Evolutionary conservation across 2,329 filamentous ascomycete species (phyloP), one percentile per base, ranked within the genome.

Genomic region (Nigrospora osmanthi): DNA sequence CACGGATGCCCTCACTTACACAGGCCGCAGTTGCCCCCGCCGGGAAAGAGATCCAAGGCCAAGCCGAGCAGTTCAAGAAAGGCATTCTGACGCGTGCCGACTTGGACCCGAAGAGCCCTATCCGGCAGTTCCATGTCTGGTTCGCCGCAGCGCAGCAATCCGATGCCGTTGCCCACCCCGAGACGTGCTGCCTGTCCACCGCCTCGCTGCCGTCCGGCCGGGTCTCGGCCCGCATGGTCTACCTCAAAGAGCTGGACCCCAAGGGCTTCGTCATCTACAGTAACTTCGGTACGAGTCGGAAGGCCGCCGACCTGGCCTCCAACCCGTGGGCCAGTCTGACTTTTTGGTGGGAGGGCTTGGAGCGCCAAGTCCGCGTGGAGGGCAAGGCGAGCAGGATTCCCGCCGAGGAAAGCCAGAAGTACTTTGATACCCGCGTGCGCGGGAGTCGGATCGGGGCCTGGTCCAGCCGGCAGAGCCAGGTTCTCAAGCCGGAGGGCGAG

Each of bases 311-410:
- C 61, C 68, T 93, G 7, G 73, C 70, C 17, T 73, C 67, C 4
- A 98, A 97, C 64, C 77, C 78, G 28, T 84, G 85, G 68, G 91
- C 87, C 0, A 81, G 82, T 40, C 71, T 98, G 56, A 89, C 88
- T 6, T 98, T 98, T 64, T 89, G 83, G 81, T 98, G 93, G 93
- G 78, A 83, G 53, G 73, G 80, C 44, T 65, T 93, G 48, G 90
- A 98, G 71, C 73, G 91, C 7, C 93, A 97, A 72, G 88, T 98
- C 3, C 73, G 94, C 10, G 83, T 98, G 15, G 93, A 98, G 66
- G 93, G 93, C 2, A 60, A 63, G 6, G 78, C 84, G 1, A 81
- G 85, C 63, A 70, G 88, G 35, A 65, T 95, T 47, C 70, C 71
- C 0, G 57, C 66, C 0, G 84, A 81, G 56, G 89, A 96, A 69